phyloP scores from a whole-genome alignment of 306 rosid species.

The Macrotyloma uniflorum region DNA sequence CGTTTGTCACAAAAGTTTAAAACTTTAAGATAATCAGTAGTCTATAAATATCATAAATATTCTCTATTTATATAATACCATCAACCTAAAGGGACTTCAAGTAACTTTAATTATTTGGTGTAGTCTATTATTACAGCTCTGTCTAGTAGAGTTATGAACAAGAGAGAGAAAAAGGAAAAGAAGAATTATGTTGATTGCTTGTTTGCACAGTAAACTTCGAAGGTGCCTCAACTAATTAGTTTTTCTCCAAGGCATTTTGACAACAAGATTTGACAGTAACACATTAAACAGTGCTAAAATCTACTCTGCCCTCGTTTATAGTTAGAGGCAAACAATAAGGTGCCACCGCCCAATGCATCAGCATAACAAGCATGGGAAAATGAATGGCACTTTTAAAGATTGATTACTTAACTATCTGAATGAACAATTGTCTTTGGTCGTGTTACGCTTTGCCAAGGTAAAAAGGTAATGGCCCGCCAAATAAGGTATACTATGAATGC shows the following conservation, averaged over 20 bases:
- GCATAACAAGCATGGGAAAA: background rate
- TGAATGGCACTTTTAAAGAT: constrained; percentile 13
- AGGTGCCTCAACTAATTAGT: constrained; percentile 1
- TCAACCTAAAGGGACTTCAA: no score
- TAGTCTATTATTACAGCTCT: background rate
- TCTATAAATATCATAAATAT: no score
- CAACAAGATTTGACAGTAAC: constrained; percentile 22
- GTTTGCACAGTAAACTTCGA: background rate
- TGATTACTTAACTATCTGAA: constrained; percentile 46
- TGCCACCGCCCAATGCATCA: background rate
- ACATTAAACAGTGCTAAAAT: constrained; percentile 11
- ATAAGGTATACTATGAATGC: constrained; percentile 78
- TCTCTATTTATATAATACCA: no score
- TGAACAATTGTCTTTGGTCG: constrained; percentile 40
- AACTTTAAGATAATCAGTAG: no score
- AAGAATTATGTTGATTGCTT: background rate
- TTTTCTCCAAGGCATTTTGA: constrained; percentile 20
- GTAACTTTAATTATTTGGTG: no score
- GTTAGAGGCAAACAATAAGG: constrained; percentile 23
- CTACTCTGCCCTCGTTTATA: constrained; percentile 18
- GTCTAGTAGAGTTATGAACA: background rate
- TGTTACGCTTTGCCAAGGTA: constrained; percentile 45
- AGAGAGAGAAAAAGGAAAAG: background rate
- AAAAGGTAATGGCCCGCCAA: constrained; percentile 43
- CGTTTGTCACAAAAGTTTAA: no score